These are phyloP conservation scores for Coemansia sp. DNA, from an alignment of 192 early-diverging fungal genomes.

Conservation along the genomic window DNA sequence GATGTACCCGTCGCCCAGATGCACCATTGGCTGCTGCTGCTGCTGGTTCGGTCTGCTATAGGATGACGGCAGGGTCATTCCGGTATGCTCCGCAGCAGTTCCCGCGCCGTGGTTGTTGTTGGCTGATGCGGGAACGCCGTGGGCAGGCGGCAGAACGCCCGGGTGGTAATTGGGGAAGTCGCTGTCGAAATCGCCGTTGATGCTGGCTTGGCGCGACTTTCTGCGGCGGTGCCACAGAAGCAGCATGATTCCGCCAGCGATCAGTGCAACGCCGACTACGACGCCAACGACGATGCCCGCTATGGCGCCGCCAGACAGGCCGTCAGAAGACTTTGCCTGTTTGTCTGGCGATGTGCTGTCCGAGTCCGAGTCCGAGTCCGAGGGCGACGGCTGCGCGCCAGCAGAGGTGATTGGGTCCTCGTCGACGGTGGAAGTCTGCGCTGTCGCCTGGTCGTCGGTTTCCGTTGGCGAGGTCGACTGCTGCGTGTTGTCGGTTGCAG, in stretches of 20 bases:
- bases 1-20: constrained; percentile 1
- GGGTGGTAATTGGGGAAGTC: constrained; percentile 15
- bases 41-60: not conserved
- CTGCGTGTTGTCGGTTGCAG: not conserved
- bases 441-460: not conserved
- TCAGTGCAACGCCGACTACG: constrained; percentile 13
- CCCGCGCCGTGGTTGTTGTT: too few species aligned
- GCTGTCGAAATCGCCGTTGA: constrained; percentile 9
- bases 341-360: not conserved
- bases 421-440: not conserved
- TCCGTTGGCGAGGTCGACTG: not conserved
- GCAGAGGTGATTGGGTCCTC: not conserved
- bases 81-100: not conserved
- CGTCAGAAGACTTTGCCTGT: not conserved
- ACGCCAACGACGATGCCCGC: constrained; percentile 27
- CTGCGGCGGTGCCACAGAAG: constrained; percentile 17
- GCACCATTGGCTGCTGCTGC: not conserved
- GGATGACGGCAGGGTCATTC: not conserved
- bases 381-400: not conserved
- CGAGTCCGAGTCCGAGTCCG: not conserved
- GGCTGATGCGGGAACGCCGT: not conserved
- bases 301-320: constrained; percentile 26
- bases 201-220: constrained; percentile 3
- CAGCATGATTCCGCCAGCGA: constrained; percentile 1
- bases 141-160: not conserved